A percentile compares a stretch with the other conserved stretches of the same genome.
phyloP scores from a whole-genome alignment of 129 eudicot genomes.

The Arctium lappa region DNA sequence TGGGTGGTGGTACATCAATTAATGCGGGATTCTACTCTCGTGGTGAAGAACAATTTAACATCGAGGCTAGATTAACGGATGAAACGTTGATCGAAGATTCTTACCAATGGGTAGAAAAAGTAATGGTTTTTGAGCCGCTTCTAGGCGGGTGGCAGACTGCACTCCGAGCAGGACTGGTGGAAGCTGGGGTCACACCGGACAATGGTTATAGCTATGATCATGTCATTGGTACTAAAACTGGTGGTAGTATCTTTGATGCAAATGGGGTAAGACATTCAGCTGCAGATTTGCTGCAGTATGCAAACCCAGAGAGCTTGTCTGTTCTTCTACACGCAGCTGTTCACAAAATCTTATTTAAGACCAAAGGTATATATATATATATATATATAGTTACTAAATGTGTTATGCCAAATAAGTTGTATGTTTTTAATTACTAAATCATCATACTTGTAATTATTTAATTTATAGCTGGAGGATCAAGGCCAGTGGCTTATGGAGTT shows the following conservation, averaged over 20 bases:
- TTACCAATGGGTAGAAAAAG: conserved; percentile 7
- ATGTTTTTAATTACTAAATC: neutral
- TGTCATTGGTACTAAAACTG: conserved; percentile 54
- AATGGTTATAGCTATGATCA: conserved; percentile 70
- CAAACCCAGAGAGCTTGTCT: conserved; percentile 31
- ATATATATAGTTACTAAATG: neutral
- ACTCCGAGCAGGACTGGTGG: conserved; percentile 50
- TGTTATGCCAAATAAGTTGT: neutral
- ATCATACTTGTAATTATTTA: neutral
- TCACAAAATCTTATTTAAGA: neutral
- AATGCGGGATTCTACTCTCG: neutral
- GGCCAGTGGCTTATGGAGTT: conserved; percentile 58
- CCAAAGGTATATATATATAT: neutral
- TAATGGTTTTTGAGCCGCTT: conserved; percentile 1
- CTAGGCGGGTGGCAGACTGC: conserved; percentile 26
- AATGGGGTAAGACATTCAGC: conserved; percentile 57
- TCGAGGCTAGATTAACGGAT: neutral
- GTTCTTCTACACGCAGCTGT: neutral
- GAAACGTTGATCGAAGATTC: conserved; percentile 47
- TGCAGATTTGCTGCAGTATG: conserved; percentile 57
- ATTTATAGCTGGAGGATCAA: conserved; percentile 32
- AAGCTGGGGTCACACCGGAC: conserved; percentile 53
- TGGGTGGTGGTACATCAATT: neutral
- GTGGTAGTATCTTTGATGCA: conserved; percentile 60
- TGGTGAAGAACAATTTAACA: neutral